Evolutionary conservation across 164 flowering plant species (phyloP).

Genomic region (Magnolia officinalis): DNA sequence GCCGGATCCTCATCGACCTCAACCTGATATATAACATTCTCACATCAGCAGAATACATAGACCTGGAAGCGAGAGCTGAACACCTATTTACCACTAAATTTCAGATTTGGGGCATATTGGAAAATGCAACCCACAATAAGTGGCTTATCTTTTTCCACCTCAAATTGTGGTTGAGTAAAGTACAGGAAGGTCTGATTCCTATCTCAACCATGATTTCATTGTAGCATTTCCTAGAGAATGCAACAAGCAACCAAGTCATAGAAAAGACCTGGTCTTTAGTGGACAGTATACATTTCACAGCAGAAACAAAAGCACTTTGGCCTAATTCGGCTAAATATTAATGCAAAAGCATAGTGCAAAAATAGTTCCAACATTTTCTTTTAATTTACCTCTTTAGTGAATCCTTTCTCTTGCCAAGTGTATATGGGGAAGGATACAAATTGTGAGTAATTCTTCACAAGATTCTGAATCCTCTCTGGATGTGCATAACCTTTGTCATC

Average conservation of each 20-base stretch:
- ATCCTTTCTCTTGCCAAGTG: conserved; percentile 94
- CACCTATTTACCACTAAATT: background rate
- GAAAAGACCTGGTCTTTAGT: background rate
- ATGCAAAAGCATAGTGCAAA: background rate
- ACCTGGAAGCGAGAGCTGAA: background rate
- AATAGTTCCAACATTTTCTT: background rate
- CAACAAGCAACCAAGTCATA: no score
- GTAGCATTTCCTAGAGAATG: background rate
- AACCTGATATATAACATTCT: conserved; percentile 39
- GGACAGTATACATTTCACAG: background rate
- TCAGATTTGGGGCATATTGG: background rate
- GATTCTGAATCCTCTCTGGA: conserved; percentile 86
- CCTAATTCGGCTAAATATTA: background rate
- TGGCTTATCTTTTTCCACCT: no score
- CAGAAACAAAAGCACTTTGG: background rate
- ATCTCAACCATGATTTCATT: no score
- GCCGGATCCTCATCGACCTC: conserved; percentile 95
- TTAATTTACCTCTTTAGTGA: conserved; percentile 73
- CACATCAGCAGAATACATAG: background rate
- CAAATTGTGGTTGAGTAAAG: background rate
- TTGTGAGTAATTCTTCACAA: conserved; percentile 90
- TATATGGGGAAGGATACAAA: conserved; percentile 97
- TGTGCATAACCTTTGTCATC: conserved; percentile 90
- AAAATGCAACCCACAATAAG: no score
- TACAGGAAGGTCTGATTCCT: background rate